Base-by-base conservation (phyloP, 352 stramenopile genomes). In the Pythium monospermum region DNA sequence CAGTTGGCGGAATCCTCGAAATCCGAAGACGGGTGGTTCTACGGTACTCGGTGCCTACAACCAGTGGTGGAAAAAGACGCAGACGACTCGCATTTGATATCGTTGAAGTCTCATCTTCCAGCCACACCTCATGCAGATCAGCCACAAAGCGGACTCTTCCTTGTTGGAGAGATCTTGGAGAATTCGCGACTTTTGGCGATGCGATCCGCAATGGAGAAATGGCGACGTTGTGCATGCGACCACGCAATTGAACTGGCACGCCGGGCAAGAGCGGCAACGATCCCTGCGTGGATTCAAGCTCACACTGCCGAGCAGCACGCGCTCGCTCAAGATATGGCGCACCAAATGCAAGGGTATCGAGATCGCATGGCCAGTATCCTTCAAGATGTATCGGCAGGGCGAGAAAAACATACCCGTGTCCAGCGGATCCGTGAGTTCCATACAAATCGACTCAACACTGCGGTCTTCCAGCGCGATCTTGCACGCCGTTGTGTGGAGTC, bases 21-120 rank as follows among this genome's bases (percentile, higher is more conserved):
- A 8, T 50, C 19, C 7, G 41, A 62, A 27, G 40, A 54, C 45
- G 76, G 76, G 27, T 83, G 76, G 76, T 78, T 81, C 51, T 55
- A 77, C 32, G 66, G 73, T 33, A 66, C 64, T 12, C 53, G 44
- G 4, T 81, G 71, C 57, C 38, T 68, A 6, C 70, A 73, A 46
- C 18, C 23, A 8, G 37, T 60, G 15, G 15, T 19, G 1, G 30
- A 36, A 1, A 22, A 2, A 15, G 21, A 53, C 12, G 8, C 16
- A 1, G 23, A 59, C 1, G 27, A 25, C 16, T 21, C 49, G 2
- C 36, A 44, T 18, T 38, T 27, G 7, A 27, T 23, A 13, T 27
- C 35, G 19, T 8, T 49, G 27, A 6, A 36, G 18, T 22, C 7
- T 4, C 37, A 46, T 50, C 47, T 57, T 6, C 58, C 58, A 21